Base-by-base conservation (phyloP, 116 monocot genomes). In the Zostera marina region DNA sequence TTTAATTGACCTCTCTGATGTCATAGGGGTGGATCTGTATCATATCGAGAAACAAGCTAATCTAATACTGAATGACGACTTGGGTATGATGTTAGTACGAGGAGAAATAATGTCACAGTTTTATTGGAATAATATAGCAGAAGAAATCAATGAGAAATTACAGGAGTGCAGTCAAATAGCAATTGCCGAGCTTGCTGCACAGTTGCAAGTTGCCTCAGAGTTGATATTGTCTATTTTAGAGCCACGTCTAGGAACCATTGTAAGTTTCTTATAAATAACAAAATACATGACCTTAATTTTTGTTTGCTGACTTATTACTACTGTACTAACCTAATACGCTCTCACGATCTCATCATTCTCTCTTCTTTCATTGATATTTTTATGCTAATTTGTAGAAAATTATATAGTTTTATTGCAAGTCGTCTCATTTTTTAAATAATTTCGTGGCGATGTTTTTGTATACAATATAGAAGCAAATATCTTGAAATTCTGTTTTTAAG, bases 91-190 rank as follows among this genome's bases (percentile, higher is more conserved):
- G 90, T 47, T 98, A 66, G 65, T 86, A 45, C 77, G 86, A 52
- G 98, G 98, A 21, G 98, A 98, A 80, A 73, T 98, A 15, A 83
- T 98, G 9, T 81, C 90, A 41, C 78, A 98, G 53, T 63, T 63
- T 42, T 98, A 98, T 70, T 98, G 98, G 98, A 76, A 90, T 63
- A 51, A 59, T 7, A 70, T 76, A 15, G 86, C 83, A 14, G 98
- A 98, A 63, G 90, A 98, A 72, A 81, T 98, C 41, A 86, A 98
- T 53, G 98, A 98, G 67, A 89, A 78, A 63, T 58, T 98, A 56
- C 90, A 90, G 67, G 90, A 98, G 66, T 83, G 90, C 49, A 90
- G 98, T 54, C 98, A 98, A 67, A 98, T 98, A 41, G 73, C 83
- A 5, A 52, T 98, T 40, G 90, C 98, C 1, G 98, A 98, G 71